Percentiles rank a stretch among this genome's conserved stretches.
These are phyloP conservation scores for Glaciozyma antarctica DNA, from an alignment of 768 basidiomycete species.

Conservation along the genomic window DNA sequence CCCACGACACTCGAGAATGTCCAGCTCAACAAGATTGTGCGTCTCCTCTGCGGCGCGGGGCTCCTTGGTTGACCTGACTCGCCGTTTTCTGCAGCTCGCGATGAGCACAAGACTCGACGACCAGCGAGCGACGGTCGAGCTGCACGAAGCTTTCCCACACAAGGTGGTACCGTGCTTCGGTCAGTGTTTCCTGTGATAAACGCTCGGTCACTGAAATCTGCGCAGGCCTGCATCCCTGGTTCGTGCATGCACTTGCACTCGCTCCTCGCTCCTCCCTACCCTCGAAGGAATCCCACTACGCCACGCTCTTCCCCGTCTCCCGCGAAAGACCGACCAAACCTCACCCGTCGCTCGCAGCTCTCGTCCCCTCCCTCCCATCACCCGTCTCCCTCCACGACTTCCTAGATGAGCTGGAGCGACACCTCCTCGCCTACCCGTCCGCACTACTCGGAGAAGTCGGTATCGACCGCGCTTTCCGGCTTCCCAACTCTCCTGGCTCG, in stretches of 20 bases:
- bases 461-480: conserved; percentile 67
- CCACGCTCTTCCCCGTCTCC: conserved; percentile 49
- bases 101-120: conserved; percentile 30
- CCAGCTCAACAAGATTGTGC: neutral
- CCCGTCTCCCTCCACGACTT: conserved; percentile 57
- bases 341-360: conserved; percentile 25
- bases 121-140: conserved; percentile 20
- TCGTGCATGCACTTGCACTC: conserved; percentile 39
- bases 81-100: conserved; percentile 43
- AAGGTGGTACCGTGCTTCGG: conserved; percentile 75
- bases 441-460: conserved; percentile 93
- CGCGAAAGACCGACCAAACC: neutral
- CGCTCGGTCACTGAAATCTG: neutral
- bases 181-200: conserved; percentile 41
- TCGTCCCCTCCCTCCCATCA: conserved; percentile 61
- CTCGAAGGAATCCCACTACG: conserved; percentile 64
- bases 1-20: neutral
- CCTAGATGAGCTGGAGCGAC: conserved; percentile 48
- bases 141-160: conserved; percentile 23
- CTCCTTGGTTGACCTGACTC: conserved; percentile 39
- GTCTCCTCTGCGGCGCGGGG: no score
- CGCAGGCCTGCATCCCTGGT: conserved; percentile 90
- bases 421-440: conserved; percentile 54
- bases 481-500: conserved; percentile 50
- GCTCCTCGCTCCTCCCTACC: neutral